Evolutionary conservation across 1,284 basidiomycete genomes (phyloP), one percentile per base, ranked within the genome.

Genomic region (Cronartium ribicola): DNA sequence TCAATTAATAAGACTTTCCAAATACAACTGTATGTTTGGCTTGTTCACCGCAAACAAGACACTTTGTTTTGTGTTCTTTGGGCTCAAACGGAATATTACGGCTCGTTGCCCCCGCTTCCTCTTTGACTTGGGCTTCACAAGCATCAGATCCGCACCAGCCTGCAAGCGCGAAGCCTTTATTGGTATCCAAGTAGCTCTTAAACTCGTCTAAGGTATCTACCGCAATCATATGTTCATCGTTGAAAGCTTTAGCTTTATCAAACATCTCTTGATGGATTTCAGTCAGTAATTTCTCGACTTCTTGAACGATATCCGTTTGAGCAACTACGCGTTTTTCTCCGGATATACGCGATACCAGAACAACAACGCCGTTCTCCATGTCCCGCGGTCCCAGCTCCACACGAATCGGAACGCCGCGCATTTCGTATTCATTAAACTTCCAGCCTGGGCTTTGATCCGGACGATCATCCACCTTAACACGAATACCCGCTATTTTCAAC

Each of bases 371-470:
- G 83, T 92, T 92, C 70, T 87, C 86, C 77, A 98, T 85, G 82
- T 99, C 95, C 77, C 91, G 89, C 68, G 95, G 95, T 11, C 95
- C 96, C 77, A 98, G 89, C 84, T 99, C 96, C 77, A 99, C 88
- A 77, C 95, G 92, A 75, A 99, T 85, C 29, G 95, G 96, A 41
- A 98, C 93, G 82, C 96, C 96, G 90, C 94, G 92, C 83, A 96
- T 89, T 84, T 99, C 96, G 94, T 95, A 98, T 81, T 98, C 92
- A 82, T 97, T 97, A 85, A 97, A 99, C 84, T 98, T 99, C 85
- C 90, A 98, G 60, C 95, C 95, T 14, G 95, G 95, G 64, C 93
- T 98, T 84, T 98, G 96, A 37, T 91, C 92, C 20, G 98, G 95
- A 71, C 95, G 85, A 77, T 94, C 84, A 83, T 99, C 96, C 0